Conservation (phyloP, 495 filamentous ascomycete species). For the Tuber indicum region DNA sequence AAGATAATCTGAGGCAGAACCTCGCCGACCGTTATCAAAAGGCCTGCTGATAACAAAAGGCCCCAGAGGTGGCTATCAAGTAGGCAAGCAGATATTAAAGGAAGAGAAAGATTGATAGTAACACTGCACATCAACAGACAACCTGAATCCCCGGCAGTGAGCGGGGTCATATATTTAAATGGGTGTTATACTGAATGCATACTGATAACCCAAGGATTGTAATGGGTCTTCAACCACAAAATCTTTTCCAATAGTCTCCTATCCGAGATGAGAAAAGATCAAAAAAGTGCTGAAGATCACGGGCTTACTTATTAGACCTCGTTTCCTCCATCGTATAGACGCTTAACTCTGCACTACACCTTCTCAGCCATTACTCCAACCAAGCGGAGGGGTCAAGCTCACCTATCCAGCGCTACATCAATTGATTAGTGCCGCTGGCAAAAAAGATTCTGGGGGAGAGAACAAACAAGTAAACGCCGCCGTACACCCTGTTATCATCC, state of each 20-base stretch:
- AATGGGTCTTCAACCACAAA: conserved; percentile 18
- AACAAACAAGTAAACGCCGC: conserved; percentile 25
- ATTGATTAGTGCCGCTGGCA: not conserved
- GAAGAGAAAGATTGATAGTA: conserved; percentile 32
- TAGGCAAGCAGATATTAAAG: conserved; percentile 30
- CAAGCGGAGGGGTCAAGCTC: not conserved
- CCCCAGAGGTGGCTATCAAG: conserved; percentile 34
- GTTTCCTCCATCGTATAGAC: not conserved
- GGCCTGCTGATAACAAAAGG: conserved; percentile 27
- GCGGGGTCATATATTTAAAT: not conserved
- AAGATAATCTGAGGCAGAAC: conserved; percentile 28
- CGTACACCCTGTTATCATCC: conserved; percentile 27
- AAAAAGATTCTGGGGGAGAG: not conserved
- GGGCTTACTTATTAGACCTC: not conserved
- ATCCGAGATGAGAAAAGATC: conserved; percentile 1
- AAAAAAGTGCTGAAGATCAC: not conserved
- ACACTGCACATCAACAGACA: conserved; percentile 33
- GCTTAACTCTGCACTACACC: not conserved
- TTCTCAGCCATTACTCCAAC: not conserved
- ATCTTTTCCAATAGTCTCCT: conserved; percentile 27
- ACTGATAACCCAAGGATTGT: conserved; percentile 30
- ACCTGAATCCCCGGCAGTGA: conserved; percentile 10
- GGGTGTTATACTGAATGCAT: not conserved
- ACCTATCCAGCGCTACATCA: conserved; percentile 23
- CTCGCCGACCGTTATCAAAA: conserved; percentile 30